Evolutionary conservation across 768 basidiomycete species (phyloP).

Genomic region (Amanita rubescens): DNA sequence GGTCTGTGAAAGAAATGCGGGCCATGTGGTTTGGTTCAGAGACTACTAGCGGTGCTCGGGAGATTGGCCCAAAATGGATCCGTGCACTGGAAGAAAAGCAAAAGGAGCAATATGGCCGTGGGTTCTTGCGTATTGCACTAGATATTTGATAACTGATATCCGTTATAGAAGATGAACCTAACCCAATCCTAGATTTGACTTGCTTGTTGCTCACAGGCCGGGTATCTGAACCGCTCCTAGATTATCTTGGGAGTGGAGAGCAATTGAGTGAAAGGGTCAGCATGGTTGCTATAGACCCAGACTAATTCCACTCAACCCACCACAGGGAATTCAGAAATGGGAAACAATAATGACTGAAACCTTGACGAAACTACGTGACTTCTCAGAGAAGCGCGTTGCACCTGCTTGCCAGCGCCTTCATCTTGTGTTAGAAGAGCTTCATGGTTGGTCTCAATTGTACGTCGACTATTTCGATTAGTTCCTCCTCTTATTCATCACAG

Average conservation of each 20-base stretch:
- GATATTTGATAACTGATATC: constrained; percentile 10
- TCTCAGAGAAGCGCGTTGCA: constrained; percentile 58
- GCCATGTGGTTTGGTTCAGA: constrained; percentile 68
- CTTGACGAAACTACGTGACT: constrained; percentile 65
- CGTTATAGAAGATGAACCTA: constrained; percentile 47
- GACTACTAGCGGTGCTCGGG: constrained; percentile 56
- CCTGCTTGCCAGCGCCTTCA: constrained; percentile 75
- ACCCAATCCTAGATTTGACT: constrained; percentile 66
- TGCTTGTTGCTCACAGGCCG: constrained; percentile 63
- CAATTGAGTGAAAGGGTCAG: constrained; percentile 77
- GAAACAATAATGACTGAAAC: constrained; percentile 67
- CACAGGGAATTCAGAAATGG: constrained; percentile 77
- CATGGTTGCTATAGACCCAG: constrained; percentile 2
- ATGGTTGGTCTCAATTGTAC: constrained; percentile 73
- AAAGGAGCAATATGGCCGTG: constrained; percentile 60
- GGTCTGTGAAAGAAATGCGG: constrained; percentile 67
- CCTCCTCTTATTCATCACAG: constrained; percentile 7
- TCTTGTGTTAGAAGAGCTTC: constrained; percentile 68
- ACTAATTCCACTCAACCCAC: constrained; percentile 1
- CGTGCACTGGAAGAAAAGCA: constrained; percentile 56
- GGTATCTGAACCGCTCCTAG: constrained; percentile 59
- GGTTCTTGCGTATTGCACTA: constrained; percentile 15
- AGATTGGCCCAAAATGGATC: constrained; percentile 69
- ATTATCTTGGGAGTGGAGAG: constrained; percentile 72
- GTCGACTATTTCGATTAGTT: constrained; percentile 9